Percentiles rank a stretch among this genome's conserved stretches.
Conservation (phyloP, 2,329 filamentous ascomycete genomes). For the Arthrobotrys pseudoclavata region DNA sequence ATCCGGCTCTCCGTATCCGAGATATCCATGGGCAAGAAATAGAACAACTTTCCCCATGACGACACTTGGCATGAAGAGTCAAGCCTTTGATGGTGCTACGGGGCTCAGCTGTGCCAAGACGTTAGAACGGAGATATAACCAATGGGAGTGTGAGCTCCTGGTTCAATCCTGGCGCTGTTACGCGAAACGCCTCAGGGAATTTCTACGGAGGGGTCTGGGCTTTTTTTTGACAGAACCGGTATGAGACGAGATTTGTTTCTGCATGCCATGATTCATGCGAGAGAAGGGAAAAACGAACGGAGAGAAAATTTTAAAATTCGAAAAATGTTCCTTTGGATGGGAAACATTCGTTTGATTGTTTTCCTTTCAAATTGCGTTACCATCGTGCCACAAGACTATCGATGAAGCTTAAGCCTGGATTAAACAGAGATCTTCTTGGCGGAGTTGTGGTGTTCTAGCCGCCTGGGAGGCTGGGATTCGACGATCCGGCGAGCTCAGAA, state of each 20-base stretch:
- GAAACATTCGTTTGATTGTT: slow-evolving; percentile 5
- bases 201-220: slow-evolving; percentile 8
- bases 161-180: slow-evolving; percentile 43
- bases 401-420: background rate
- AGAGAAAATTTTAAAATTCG: slow-evolving; percentile 7
- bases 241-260: slow-evolving; percentile 57
- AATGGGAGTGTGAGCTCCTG: slow-evolving; percentile 20
- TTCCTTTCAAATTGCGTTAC: background rate
- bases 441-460: slow-evolving; percentile 12
- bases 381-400: slow-evolving; percentile 8
- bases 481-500: slow-evolving; percentile 3
- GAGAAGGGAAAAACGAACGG: slow-evolving; percentile 4
- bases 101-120: slow-evolving; percentile 23
- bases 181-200: slow-evolving; percentile 58
- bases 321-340: slow-evolving; percentile 6
- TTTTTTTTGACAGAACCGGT: slow-evolving; percentile 46
- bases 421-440: slow-evolving; percentile 9
- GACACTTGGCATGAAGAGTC: slow-evolving; percentile 33
- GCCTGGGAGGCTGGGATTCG: slow-evolving; percentile 14
- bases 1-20: slow-evolving; percentile 35
- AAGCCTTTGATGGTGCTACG: slow-evolving; percentile 36
- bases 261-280: slow-evolving; percentile 46
- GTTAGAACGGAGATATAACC: slow-evolving; percentile 15
- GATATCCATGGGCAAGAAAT: slow-evolving; percentile 24
- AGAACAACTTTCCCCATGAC: slow-evolving; percentile 40